Base-by-base conservation (phyloP, 225 moss, liverwort and hornwort species). In the Bryum argenteum region DNA sequence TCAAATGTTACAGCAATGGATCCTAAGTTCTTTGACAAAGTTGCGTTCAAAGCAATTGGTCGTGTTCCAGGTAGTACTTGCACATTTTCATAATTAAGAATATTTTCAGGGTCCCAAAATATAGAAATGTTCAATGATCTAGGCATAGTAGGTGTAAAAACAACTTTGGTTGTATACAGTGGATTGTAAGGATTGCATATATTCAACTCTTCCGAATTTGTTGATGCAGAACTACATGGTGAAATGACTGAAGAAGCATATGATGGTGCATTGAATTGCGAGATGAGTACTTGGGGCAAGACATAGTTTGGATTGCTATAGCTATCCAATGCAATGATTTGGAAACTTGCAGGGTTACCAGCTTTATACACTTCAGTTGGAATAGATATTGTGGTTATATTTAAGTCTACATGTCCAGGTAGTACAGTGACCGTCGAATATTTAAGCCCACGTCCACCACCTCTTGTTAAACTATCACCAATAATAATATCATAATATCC, bases 41-140 rank as follows among this genome's bases (percentile, higher is more conserved):
- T 59, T 10, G 89, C 86, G 42, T 62, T 58, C 0, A 89, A 17
- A 6, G 76, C 70, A 33, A 77, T 75, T 9, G 89, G 86, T 16
- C 73, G 63, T 19, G 78, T 74, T 60, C 81, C 78, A 1, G 79
- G 58, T 0, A 76, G 20, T 0, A 89, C 55, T 20, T 52, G 71
- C 0, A 86, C 28, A 6, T 74, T 73, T 0, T 72, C 26, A 19
- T 82, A 79, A 9, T 1, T 69, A 0, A 89, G 65, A 4, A 38
- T 44, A 61, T 64, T 71, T 0, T 80, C 71, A 1, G n/a, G 64
- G 43, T 86, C 83, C 89, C 86, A 89, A 58, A 72, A 84, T 43
- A 87, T 67, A 0, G 84, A 81, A 14, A 89, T 77, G n/a, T 89
- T 89, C 8, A 89, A 8, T 21, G 57, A 73, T 50, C 84, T 80